These are phyloP conservation scores for Cardiospermum halicacabum DNA, from an alignment of 345 rosid genomes.

Conservation along the genomic window DNA sequence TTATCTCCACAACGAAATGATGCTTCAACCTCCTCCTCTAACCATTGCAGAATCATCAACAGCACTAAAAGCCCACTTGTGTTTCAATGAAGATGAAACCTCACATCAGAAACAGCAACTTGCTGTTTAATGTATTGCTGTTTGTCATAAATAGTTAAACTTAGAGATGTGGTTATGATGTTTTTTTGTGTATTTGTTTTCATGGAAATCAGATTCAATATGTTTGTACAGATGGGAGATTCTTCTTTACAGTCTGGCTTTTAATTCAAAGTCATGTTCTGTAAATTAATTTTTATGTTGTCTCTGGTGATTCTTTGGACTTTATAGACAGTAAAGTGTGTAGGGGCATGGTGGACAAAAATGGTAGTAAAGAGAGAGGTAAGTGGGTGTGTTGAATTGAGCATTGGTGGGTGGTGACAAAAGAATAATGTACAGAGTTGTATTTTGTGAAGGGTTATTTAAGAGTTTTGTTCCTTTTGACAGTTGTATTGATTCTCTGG, in stretches of 20 bases:
- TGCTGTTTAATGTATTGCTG: constrained; percentile 30
- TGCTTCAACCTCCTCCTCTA: constrained; percentile 37
- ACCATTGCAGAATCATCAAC: constrained; percentile 22
- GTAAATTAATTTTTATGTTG: constrained; percentile 2
- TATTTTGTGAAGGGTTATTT: constrained; percentile 10
- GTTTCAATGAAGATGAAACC: constrained; percentile 65
- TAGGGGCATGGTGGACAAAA: not conserved
- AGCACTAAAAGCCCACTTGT: constrained; percentile 30
- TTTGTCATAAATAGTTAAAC: constrained; percentile 12
- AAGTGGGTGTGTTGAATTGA: not conserved
- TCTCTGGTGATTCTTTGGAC: constrained; percentile 21
- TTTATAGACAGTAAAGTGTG: not conserved
- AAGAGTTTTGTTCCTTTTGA: constrained; percentile 20
- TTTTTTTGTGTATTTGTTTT: not conserved
- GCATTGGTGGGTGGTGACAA: constrained; percentile 5
- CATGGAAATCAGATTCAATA: constrained; percentile 15
- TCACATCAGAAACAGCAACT: constrained; percentile 65
- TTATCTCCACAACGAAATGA: constrained; percentile 65
- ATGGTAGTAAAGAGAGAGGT: not conserved
- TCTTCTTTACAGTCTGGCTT: constrained; percentile 35
- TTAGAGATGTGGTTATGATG: constrained; percentile 19
- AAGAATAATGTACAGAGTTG: constrained; percentile 6
- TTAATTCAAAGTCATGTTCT: constrained; percentile 12
- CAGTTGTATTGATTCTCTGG: constrained; percentile 31
- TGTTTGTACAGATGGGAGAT: constrained; percentile 26